Conservation (phyloP, 257 asterid genomes). For the Capsicum rhomboideum region DNA sequence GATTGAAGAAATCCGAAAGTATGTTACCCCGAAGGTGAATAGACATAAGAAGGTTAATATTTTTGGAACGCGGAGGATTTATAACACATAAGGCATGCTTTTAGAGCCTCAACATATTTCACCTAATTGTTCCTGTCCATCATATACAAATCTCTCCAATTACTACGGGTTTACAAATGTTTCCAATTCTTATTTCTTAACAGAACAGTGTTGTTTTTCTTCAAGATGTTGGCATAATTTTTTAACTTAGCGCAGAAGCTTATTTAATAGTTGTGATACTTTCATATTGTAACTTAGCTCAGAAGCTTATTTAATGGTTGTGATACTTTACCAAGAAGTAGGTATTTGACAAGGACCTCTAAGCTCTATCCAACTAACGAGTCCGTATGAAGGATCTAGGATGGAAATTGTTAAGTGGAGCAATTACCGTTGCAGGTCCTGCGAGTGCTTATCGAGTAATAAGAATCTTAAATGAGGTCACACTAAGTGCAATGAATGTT, state of each 20-base stretch:
- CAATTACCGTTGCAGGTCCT: conserved; percentile 64
- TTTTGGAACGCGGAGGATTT: conserved; percentile 46
- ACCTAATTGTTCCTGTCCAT: too few species aligned
- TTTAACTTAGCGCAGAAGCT: too few species aligned
- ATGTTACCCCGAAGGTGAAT: conserved; percentile 67
- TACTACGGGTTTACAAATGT: too few species aligned
- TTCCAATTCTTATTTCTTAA: too few species aligned
- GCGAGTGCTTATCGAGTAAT: conserved; percentile 67
- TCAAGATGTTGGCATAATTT: too few species aligned
- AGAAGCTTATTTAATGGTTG: conserved; percentile 76
- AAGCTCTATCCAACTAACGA: conserved; percentile 72
- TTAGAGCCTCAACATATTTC: too few species aligned
- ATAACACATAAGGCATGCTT: conserved; percentile 44
- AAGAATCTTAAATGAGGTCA: conserved; percentile 59
- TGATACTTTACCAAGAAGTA: conserved; percentile 74
- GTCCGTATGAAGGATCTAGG: conserved; percentile 74
- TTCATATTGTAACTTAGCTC: conserved; percentile 66
- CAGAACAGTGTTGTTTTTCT: too few species aligned
- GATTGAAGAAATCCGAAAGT: too few species aligned
- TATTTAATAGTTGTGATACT: too few species aligned
- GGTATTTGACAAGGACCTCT: conserved; percentile 80
- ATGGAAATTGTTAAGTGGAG: conserved; percentile 88
- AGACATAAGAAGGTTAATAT: conserved; percentile 53
- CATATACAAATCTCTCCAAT: too few species aligned
- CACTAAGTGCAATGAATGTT: conserved; percentile 56